These are phyloP conservation scores for Thraustotheca clavata DNA, from an alignment of 352 stramenopile genomes.

Conservation along the genomic window DNA sequence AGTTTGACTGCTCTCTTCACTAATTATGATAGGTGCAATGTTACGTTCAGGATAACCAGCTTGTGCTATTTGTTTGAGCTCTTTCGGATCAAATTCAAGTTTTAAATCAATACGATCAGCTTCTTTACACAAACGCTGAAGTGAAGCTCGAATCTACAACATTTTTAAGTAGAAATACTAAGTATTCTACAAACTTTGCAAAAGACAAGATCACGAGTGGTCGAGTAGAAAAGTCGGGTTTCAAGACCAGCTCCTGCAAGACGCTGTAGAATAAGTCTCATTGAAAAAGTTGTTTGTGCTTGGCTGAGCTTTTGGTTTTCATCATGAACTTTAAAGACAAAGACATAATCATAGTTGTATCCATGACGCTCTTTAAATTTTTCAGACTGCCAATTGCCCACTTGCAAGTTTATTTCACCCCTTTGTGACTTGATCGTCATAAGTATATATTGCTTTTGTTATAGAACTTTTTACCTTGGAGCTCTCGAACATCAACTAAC, in stretches of 20 bases:
- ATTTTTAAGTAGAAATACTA: background rate
- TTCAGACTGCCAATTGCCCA: conserved; percentile 50
- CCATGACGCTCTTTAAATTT: conserved; percentile 52
- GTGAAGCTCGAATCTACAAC: conserved; percentile 32
- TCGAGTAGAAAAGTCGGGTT: conserved; percentile 79
- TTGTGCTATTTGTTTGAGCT: conserved; percentile 50
- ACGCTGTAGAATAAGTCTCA: conserved; percentile 60
- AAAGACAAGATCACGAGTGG: conserved; percentile 58
- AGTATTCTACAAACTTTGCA: conserved; percentile 49
- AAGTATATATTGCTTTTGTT: too few relatives aligned
- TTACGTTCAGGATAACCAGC: conserved; percentile 42
- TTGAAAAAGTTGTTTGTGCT: conserved; percentile 55
- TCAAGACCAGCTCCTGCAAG: conserved; percentile 58
- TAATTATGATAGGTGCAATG: conserved; percentile 54
- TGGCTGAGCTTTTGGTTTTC: conserved; percentile 39
- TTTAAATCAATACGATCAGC: conserved; percentile 73
- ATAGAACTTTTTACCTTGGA: too few relatives aligned
- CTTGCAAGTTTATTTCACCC: conserved; percentile 9
- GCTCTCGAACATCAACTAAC: too few relatives aligned
- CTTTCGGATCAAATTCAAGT: conserved; percentile 53
- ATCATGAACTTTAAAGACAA: conserved; percentile 77
- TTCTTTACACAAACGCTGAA: conserved; percentile 55
- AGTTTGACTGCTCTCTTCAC: conserved; percentile 39
- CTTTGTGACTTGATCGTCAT: too few relatives aligned
- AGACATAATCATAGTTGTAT: conserved; percentile 71